These are phyloP conservation scores for Neurospora africana DNA, from an alignment of 495 filamentous ascomycete genomes.

Conservation along the genomic window DNA sequence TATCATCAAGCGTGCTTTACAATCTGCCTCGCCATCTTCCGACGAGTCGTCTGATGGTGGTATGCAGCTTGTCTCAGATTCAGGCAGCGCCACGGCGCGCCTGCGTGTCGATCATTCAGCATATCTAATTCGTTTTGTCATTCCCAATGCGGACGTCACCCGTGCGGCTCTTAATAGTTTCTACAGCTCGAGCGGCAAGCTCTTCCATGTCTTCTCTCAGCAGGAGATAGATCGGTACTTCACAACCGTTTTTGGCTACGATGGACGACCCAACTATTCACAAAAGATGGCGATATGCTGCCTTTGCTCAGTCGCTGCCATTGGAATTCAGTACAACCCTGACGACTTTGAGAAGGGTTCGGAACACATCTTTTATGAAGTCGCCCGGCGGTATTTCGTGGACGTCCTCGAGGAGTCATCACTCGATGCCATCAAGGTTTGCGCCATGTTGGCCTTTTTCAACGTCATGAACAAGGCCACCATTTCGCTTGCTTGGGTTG, in stretches of 20 bases:
- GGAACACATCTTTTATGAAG: constrained; percentile 12
- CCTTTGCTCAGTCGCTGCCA: constrained; percentile 13
- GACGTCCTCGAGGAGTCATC: constrained; percentile 16
- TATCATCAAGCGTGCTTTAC: background rate
- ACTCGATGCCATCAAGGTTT: constrained; percentile 22
- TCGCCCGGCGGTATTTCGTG: constrained; percentile 12
- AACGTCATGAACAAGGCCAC: constrained; percentile 23
- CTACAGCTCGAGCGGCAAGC: constrained; percentile 19
- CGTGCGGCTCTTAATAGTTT: constrained; percentile 19
- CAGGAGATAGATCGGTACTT: constrained; percentile 10
- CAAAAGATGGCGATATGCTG: constrained; percentile 15
- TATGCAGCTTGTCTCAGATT: background rate
- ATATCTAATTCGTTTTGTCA: constrained; percentile 6
- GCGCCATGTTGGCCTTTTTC: constrained; percentile 20
- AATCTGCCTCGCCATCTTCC: background rate
- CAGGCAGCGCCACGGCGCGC: background rate
- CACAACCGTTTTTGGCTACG: constrained; percentile 8
- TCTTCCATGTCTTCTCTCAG: constrained; percentile 22
- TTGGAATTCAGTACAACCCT: constrained; percentile 20
- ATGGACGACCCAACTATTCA: constrained; percentile 1
- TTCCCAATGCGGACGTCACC: constrained; percentile 15
- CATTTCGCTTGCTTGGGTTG: constrained; percentile 19
- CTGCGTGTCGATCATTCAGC: background rate
- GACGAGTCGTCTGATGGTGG: background rate
- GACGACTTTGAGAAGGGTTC: constrained; percentile 8